Percentiles rank a stretch among this genome's conserved stretches.
These are phyloP conservation scores for Arachis hypogaea DNA, from an alignment of 306 rosid species.

Conservation along the genomic window DNA sequence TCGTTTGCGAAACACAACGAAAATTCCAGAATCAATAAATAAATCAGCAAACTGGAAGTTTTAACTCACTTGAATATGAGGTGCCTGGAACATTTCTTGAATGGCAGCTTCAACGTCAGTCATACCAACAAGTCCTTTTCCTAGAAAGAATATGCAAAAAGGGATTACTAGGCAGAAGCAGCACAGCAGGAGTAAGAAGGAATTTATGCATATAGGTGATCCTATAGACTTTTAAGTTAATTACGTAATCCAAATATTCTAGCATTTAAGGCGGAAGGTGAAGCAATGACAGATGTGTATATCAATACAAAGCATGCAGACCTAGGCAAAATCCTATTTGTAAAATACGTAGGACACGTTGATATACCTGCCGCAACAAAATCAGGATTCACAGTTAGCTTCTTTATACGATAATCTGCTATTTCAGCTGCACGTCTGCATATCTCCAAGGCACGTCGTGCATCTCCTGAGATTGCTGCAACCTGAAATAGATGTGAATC, in stretches of 20 bases:
- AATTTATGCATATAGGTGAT: constrained; percentile 17
- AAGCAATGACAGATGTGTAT: constrained; percentile 7
- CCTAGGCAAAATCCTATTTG: constrained; percentile 3
- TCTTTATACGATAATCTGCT: constrained; percentile 70
- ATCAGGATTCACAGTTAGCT: constrained; percentile 47
- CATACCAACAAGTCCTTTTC: constrained; percentile 70
- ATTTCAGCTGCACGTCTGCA: constrained; percentile 97
- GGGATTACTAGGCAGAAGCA: constrained; percentile 35
- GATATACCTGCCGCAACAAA: constrained; percentile 56
- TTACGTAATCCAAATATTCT: constrained; percentile 23
- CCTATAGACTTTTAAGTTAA: constrained; percentile 10
- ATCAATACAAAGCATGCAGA: constrained; percentile 27
- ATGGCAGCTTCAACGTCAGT: constrained; percentile 86
- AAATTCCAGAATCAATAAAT: constrained; percentile 33
- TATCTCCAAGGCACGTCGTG: constrained; percentile 93
- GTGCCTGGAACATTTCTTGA: constrained; percentile 97
- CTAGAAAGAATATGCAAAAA: constrained; percentile 46
- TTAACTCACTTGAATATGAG: constrained; percentile 89
- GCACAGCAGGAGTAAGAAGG: constrained; percentile 17
- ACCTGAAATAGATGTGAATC: constrained; percentile 58
- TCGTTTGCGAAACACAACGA: not conserved
- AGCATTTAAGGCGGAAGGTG: constrained; percentile 14
- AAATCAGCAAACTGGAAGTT: constrained; percentile 17
- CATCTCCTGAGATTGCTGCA: constrained; percentile 97
- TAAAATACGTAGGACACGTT: constrained; percentile 18